Base-by-base conservation (phyloP, 1,139 yeast species). In the Yarrowia galli region DNA sequence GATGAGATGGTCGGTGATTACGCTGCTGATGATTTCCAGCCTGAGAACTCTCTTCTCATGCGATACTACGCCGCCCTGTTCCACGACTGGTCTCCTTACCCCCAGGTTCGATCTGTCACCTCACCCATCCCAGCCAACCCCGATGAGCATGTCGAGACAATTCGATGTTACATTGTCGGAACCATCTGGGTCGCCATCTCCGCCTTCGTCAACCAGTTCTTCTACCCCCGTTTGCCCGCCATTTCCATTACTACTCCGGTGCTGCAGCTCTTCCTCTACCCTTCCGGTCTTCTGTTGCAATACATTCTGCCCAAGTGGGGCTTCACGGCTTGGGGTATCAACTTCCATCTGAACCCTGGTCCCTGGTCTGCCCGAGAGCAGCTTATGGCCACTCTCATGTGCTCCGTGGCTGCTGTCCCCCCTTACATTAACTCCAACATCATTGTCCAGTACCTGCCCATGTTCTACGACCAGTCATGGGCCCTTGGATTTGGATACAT, bases 341-440 rank as follows among this genome's bases (percentile, higher is more conserved):
- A 79, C 67, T 70, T 77, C 73, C 75, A 84, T 67, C 73, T 86
- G 72, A 82, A 87, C 76, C 87, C 87, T 1, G 88, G 88, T 9
- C 87, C 87, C 10, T 89, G 91, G 90, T 79, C 83, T 43, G 82
- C 79, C 72, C 89, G 89, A 75, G 95, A 89, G 74, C 92, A 89
- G 79, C 85, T 87, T 87, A 79, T 86, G 70, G 80, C 86, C 3
- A 84, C 89, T 3, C 68, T 84, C 42, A 78, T 83, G 71, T 81
- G 82, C 72, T 78, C 82, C 43, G 80, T 80, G 58, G 75, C 83
- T 16, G 77, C 79, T 48, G 80, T 80, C 32, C 75, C 80, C 53
- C 80, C 84, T 49, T 83, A 84, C 68, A 84, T 82, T 16, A 67
- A 77, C 38, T 83, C 77, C 72, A 72, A 73, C 67, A 77, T 75